These are phyloP conservation scores for Diplodia seriata DNA, from an alignment of 2,329 filamentous ascomycete genomes.

Conservation along the genomic window DNA sequence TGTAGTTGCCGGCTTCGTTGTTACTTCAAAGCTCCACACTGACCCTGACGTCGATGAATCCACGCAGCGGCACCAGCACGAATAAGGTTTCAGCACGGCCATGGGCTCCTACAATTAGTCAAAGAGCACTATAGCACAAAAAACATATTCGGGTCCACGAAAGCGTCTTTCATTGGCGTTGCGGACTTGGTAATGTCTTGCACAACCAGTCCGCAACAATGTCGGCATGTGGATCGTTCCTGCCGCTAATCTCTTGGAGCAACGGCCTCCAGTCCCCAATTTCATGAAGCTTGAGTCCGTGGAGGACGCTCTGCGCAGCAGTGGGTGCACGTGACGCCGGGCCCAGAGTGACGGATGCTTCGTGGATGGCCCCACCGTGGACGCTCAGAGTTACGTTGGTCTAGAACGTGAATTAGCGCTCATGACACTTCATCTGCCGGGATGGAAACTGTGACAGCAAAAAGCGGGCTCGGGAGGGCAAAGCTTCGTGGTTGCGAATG, in stretches of 20 bases:
- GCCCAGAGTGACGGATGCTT: conserved; percentile 1
- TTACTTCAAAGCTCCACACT: background rate
- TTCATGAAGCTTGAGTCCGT: conserved; percentile 58
- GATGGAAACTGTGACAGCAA: conserved; percentile 7
- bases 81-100: background rate
- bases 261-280: conserved; percentile 50
- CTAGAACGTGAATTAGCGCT: conserved; percentile 7
- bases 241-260: conserved; percentile 21
- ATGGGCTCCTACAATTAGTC: conserved; percentile 11
- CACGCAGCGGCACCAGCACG: conserved; percentile 5
- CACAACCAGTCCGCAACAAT: conserved; percentile 36
- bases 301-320: conserved; percentile 3
- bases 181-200: conserved; percentile 36
- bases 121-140: background rate
- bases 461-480: conserved; percentile 9
- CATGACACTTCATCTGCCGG: conserved; percentile 8
- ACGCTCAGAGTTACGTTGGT: conserved; percentile 13
- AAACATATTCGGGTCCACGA: background rate
- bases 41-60: background rate
- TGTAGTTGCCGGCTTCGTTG: conserved; percentile 11
- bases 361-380: conserved; percentile 19
- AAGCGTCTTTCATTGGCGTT: conserved; percentile 16
- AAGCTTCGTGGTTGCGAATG: conserved; percentile 1
- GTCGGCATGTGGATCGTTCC: background rate
- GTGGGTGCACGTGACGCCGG: background rate